Conservation (phyloP, 305 asterid species). For the Fraxinus albicans region DNA sequence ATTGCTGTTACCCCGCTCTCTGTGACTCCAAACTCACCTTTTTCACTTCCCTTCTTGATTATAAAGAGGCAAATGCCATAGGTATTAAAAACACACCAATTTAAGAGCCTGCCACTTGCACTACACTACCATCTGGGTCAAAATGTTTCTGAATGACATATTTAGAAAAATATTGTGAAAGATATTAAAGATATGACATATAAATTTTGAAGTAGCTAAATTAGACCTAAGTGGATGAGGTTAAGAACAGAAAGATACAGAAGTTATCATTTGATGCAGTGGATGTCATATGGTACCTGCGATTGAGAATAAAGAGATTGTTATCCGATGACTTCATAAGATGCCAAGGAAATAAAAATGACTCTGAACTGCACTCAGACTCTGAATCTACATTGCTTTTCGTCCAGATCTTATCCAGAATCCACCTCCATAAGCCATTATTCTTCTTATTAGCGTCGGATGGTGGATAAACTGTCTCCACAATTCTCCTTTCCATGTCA, state of each 20-base stretch:
- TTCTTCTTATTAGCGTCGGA: conserved; percentile 32
- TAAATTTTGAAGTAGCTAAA: neutral
- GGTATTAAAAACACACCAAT: neutral
- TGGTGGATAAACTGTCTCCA: conserved; percentile 71
- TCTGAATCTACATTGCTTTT: conserved; percentile 31
- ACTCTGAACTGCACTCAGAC: conserved; percentile 48
- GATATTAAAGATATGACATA: neutral
- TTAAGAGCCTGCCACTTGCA: conserved; percentile 14
- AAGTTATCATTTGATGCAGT: conserved; percentile 14
- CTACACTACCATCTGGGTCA: neutral
- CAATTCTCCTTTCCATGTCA: conserved; percentile 68
- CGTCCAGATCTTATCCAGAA: conserved; percentile 59
- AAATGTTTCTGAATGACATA: neutral
- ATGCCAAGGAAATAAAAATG: conserved; percentile 90
- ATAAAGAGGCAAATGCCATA: neutral
- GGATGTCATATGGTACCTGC: conserved; percentile 48
- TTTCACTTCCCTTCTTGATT: neutral
- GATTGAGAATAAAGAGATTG: conserved; percentile 59
- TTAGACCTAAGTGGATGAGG: conserved; percentile 12
- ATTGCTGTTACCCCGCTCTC: neutral
- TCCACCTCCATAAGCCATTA: conserved; percentile 61
- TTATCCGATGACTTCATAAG: conserved; percentile 52
- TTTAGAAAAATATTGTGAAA: neutral
- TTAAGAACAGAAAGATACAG: conserved; percentile 8
- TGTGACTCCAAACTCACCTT: neutral